Base-by-base conservation (phyloP, 2,329 filamentous ascomycete species). In the Aureobasidium melanogenum region DNA sequence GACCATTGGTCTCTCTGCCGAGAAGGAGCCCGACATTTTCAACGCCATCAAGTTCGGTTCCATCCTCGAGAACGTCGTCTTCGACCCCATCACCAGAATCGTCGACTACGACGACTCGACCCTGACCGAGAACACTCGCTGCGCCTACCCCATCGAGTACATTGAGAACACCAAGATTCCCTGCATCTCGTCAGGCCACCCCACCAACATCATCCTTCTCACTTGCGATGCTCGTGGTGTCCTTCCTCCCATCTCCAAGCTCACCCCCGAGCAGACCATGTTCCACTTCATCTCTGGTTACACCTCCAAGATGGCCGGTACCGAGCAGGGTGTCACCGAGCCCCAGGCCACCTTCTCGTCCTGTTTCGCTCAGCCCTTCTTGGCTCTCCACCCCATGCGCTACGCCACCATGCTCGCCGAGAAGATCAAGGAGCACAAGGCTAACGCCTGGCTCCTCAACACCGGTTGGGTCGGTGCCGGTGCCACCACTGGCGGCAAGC, bases 201-300 rank as follows among this genome's bases (percentile, higher is more conserved):
- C 94, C 69, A 88, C 83, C 77, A 99, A 99, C 86, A 97, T 99
- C 78, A 89, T 99, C 73, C 88, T 99, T 69, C 87, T 99, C 69
- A 99, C 94, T 65, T 99, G 94, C 80, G 94, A 99, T 72, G 94
- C 94, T 63, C 91, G 94, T 68, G 94, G 94, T 81, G 94, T 99
- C 54, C 86, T 99, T 61, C 94, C 94, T 62, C 94, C 94, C 52
- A 97, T 99, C 79, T 97, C 91, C 71, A 97, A 97, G 84, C 88
- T 99, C 74, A 86, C 88, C 82, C 85, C 88, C 66, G 86, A 90
- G 71, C 94, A 97, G 81, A 96, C 91, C 76, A 97, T 99, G 93
- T 99, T 97, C 88, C 94, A 99, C 84, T 99, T 99, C 86, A 99
- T 99, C 79, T 96, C 90, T 19, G 94, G 94, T 70, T 99, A 99